Evolutionary conservation across 306 rosid genomes (phyloP).

Genomic region (Rosa rugosa): DNA sequence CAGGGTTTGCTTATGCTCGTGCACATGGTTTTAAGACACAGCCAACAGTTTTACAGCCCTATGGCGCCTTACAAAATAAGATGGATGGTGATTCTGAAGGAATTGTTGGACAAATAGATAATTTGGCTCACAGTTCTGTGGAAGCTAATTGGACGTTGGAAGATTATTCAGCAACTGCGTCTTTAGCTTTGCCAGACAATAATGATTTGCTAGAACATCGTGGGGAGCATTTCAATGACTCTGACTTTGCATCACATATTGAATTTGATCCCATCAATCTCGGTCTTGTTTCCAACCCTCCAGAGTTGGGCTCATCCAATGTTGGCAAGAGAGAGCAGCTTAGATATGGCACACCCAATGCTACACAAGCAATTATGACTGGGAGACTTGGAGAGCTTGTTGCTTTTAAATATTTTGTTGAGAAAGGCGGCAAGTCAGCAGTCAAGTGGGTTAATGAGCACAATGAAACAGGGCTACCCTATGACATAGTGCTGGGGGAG

Average conservation of each 20-base stretch:
- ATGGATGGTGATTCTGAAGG: constrained; percentile 39
- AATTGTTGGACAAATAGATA: constrained; percentile 1
- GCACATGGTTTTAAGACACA: constrained; percentile 58
- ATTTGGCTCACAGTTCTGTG: background rate
- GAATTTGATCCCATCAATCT: constrained; percentile 5
- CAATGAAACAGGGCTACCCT: constrained; percentile 74
- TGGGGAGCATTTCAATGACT: background rate
- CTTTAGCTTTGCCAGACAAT: background rate
- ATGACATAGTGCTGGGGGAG: constrained; percentile 57
- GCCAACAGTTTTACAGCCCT: constrained; percentile 33
- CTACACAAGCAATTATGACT: constrained; percentile 46
- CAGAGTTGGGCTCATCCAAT: constrained; percentile 23
- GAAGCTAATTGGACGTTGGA: constrained; percentile 2
- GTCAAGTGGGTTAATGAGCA: constrained; percentile 81
- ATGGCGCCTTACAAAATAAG: constrained; percentile 25
- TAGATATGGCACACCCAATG: constrained; percentile 54
- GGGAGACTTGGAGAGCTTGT: constrained; percentile 78
- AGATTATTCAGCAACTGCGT: background rate
- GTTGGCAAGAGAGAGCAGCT: constrained; percentile 52
- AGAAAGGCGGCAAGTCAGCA: constrained; percentile 38
- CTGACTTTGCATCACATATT: background rate
- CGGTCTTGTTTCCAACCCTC: background rate
- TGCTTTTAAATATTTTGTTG: constrained; percentile 62
- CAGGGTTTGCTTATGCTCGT: constrained; percentile 65
- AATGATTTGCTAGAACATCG: constrained; percentile 1